phyloP scores from a whole-genome alignment of 306 rosid genomes.

The Sicyos baderoa region DNA sequence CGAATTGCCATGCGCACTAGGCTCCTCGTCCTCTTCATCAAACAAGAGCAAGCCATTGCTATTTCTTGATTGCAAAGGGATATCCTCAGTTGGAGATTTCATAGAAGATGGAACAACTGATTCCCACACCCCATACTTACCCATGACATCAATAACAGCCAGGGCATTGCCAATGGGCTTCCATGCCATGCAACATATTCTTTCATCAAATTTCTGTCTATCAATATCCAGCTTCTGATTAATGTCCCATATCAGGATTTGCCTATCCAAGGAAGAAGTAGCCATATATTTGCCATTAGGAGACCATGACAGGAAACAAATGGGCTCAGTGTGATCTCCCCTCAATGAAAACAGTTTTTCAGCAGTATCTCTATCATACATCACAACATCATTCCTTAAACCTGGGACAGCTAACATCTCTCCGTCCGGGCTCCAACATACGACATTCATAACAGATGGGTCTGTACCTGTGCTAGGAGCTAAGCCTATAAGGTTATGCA shows the following conservation, averaged over 20 bases:
- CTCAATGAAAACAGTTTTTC: slow-evolving; percentile 70
- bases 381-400: slow-evolving; percentile 72
- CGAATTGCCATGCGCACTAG: slow-evolving; percentile 47
- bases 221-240: slow-evolving; percentile 74
- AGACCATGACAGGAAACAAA: slow-evolving; percentile 90
- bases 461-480: slow-evolving; percentile 70
- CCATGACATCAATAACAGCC: slow-evolving; percentile 75
- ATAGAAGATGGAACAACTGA: slow-evolving; percentile 79
- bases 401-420: slow-evolving; percentile 77
- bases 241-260: slow-evolving; percentile 90
- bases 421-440: slow-evolving; percentile 97
- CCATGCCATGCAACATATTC: slow-evolving; percentile 78
- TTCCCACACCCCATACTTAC: slow-evolving; percentile 90
- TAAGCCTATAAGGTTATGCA: slow-evolving; percentile 67
- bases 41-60: slow-evolving; percentile 68
- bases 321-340: slow-evolving; percentile 68
- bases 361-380: slow-evolving; percentile 91
- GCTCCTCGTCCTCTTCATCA: slow-evolving; percentile 68
- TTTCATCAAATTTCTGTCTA: slow-evolving; percentile 80
- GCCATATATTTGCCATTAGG: slow-evolving; percentile 93
- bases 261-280: slow-evolving; percentile 74
- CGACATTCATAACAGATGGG: slow-evolving; percentile 52
- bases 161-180: slow-evolving; percentile 73
- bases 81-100: slow-evolving; percentile 85
- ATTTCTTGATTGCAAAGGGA: slow-evolving; percentile 49